These are phyloP conservation scores for Pythium dissimile DNA, from an alignment of 352 stramenopile species.

Conservation along the genomic window DNA sequence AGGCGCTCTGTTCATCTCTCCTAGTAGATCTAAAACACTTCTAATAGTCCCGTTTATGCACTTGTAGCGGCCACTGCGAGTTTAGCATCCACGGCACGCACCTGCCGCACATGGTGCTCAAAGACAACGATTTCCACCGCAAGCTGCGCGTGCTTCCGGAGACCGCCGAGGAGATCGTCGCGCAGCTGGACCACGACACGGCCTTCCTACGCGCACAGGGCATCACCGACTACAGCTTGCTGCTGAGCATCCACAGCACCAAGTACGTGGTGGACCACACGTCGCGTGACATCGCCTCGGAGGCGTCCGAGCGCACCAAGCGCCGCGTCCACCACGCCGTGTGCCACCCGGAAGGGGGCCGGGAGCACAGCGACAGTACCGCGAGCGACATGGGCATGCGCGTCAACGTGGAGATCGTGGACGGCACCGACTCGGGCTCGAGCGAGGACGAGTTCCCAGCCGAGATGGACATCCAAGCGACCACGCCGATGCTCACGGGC, in stretches of 20 bases:
- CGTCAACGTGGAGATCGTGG: constrained; percentile 23
- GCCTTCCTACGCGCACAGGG: constrained; percentile 72
- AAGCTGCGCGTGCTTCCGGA: constrained; percentile 73
- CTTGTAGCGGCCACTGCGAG: constrained; percentile 58
- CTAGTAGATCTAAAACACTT: neutral
- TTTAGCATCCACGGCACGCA: constrained; percentile 81
- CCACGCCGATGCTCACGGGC: constrained; percentile 15
- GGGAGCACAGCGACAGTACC: constrained; percentile 4
- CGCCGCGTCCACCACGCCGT: constrained; percentile 70
- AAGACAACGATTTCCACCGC: constrained; percentile 86
- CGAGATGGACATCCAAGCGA: constrained; percentile 28
- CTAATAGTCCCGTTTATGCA: constrained; percentile 4
- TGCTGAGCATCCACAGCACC: constrained; percentile 83
- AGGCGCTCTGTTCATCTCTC: neutral
- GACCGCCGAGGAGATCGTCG: constrained; percentile 50
- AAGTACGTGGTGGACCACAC: constrained; percentile 81
- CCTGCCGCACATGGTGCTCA: constrained; percentile 71
- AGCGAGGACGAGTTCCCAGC: constrained; percentile 47
- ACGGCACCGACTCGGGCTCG: constrained; percentile 19
- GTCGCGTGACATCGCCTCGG: constrained; percentile 28
- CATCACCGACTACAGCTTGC: constrained; percentile 89
- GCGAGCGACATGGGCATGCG: constrained; percentile 10
- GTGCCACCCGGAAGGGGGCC: constrained; percentile 38
- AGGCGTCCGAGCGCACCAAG: constrained; percentile 56
- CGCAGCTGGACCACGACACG: constrained; percentile 66